phyloP scores from a whole-genome alignment of 192 early-diverging fungal species.

The Phlyctochytrium bullatum region DNA sequence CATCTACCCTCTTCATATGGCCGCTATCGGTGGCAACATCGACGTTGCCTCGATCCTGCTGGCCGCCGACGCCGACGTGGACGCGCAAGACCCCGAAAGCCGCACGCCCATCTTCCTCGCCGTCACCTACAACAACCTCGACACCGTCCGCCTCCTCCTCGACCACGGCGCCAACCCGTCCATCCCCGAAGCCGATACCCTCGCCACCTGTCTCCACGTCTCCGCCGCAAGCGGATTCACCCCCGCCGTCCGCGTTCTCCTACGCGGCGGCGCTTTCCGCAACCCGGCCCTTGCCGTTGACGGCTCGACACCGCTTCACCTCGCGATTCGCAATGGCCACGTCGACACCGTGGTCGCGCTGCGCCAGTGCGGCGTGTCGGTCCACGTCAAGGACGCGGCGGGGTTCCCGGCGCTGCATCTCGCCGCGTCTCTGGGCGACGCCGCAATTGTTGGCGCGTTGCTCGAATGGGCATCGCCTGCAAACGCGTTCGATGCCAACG shows the following conservation, averaged over 20 bases:
- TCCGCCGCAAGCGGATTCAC: not conserved
- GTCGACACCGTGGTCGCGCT: not conserved
- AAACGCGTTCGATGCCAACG: not conserved
- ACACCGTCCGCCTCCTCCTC: not conserved
- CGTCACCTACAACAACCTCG: constrained; percentile 2
- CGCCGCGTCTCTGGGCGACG: not conserved
- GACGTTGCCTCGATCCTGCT: constrained; percentile 1
- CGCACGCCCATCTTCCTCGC: constrained; percentile 6
- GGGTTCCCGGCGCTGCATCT: constrained; percentile 1
- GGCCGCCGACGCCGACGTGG: constrained; percentile 1
- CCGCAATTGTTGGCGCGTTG: not conserved
- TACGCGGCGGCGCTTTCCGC: not conserved
- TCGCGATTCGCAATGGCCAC: constrained; percentile 1
- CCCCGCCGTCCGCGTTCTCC: not conserved
- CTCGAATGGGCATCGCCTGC: not conserved
- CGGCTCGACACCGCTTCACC: constrained; percentile 4
- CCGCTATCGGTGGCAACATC: constrained; percentile 3
- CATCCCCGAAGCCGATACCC: not conserved
- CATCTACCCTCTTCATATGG: not conserved
- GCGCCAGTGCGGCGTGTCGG: not conserved
- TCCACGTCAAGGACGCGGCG: not conserved
- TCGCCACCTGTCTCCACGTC: not conserved
- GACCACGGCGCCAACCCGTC: not conserved
- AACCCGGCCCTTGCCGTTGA: not conserved
- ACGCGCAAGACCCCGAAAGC: not conserved